Conservation (phyloP, 352 stramenopile genomes). For the Pythium pyrilobum region DNA sequence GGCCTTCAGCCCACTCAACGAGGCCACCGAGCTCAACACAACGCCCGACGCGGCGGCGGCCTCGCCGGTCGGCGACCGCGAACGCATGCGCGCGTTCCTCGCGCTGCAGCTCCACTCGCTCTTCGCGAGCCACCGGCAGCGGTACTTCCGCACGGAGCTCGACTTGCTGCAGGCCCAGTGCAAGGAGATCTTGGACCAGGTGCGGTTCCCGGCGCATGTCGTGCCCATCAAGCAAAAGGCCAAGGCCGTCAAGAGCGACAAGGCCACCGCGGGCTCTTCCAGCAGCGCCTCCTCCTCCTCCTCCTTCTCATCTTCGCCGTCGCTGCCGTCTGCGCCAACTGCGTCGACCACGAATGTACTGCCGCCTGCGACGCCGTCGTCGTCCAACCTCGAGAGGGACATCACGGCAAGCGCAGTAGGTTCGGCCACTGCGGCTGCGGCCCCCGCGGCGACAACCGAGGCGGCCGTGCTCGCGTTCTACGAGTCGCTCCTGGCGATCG, state of each 20-base stretch:
- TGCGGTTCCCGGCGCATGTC: conserved; percentile 49
- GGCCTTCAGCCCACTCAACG: conserved; percentile 8
- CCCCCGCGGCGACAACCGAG: conserved; percentile 18
- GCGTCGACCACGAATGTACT: conserved; percentile 11
- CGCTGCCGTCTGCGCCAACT: background rate
- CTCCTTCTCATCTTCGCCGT: conserved; percentile 14
- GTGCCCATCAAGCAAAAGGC: conserved; percentile 31
- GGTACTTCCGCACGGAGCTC: conserved; percentile 62
- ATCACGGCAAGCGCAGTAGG: conserved; percentile 21
- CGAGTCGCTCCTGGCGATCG: conserved; percentile 43
- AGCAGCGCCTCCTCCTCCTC: conserved; percentile 5
- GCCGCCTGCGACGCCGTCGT: conserved; percentile 19
- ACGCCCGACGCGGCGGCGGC: background rate
- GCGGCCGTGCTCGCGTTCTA: conserved; percentile 37
- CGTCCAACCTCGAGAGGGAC: conserved; percentile 49
- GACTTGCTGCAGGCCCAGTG: conserved; percentile 53
- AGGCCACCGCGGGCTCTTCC: conserved; percentile 9
- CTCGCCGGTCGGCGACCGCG: conserved; percentile 17
- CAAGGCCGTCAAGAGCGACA: conserved; percentile 22
- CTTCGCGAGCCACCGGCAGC: conserved; percentile 65
- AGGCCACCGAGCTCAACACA: conserved; percentile 7
- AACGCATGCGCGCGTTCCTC: conserved; percentile 68
- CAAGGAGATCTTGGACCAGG: conserved; percentile 27
- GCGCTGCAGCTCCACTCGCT: conserved; percentile 72
- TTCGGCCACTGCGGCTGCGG: background rate